phyloP scores from a whole-genome alignment of 164 flowering plant genomes.

The Vitis vinifera region DNA sequence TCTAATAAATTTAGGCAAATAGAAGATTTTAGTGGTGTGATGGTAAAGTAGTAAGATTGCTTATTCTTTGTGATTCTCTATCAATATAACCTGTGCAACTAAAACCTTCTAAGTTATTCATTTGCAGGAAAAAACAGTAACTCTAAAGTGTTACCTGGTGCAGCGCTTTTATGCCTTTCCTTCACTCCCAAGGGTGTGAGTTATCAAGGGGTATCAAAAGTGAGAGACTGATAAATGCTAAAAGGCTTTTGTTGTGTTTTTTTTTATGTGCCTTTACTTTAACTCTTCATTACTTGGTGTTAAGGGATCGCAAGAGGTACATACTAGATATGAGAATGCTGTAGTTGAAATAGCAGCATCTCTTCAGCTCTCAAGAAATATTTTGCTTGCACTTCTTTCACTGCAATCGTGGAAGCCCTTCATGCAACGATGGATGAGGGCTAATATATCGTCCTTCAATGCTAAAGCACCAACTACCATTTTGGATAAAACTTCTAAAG shows the following conservation, averaged over 20 bases:
- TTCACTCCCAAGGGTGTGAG: constrained; percentile 46
- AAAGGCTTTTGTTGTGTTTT: constrained; percentile 4
- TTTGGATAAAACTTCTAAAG: constrained; percentile 60
- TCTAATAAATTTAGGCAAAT: background rate
- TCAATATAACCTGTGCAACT: background rate
- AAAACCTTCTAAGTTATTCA: background rate
- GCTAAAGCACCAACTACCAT: constrained; percentile 27
- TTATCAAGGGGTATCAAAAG: constrained; percentile 39
- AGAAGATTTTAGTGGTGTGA: background rate
- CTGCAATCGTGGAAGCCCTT: constrained; percentile 93
- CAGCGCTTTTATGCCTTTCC: constrained; percentile 68
- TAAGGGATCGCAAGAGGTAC: constrained; percentile 44
- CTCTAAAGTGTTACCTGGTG: constrained; percentile 70
- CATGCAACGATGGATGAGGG: constrained; percentile 77
- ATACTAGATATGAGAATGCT: constrained; percentile 54
- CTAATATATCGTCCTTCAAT: constrained; percentile 35
- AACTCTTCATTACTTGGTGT: constrained; percentile 7
- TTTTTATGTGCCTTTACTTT: constrained; percentile 1
- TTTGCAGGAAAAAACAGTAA: constrained; percentile 36
- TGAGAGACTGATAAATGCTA: constrained; percentile 21
- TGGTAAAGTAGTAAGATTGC: background rate
- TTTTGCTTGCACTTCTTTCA: constrained; percentile 67
- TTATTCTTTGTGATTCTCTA: background rate
- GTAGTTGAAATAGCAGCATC: constrained; percentile 68
- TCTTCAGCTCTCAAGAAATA: constrained; percentile 82